Conservation (phyloP, 345 rosid genomes). For the Anastatica hierochuntica region DNA sequence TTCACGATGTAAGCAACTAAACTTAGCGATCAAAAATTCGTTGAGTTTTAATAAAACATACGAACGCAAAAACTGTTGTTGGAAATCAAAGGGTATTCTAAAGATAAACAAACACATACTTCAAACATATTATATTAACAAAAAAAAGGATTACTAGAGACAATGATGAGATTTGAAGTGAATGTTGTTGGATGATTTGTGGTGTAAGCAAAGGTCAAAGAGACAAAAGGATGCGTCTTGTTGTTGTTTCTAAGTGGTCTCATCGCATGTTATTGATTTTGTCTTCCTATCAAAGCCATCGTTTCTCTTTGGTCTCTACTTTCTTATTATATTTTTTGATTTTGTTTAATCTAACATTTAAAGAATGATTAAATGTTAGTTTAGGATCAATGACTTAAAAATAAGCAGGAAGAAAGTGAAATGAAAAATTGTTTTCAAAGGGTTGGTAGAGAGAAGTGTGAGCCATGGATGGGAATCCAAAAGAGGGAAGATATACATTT, state of each 20-base stretch:
- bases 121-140: background rate
- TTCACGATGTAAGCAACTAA: too few relatives aligned
- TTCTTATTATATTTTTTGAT: background rate
- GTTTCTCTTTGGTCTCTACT: slow-evolving; percentile 8
- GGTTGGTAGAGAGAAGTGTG: too few relatives aligned
- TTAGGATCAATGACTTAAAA: slow-evolving; percentile 12
- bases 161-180: slow-evolving; percentile 15
- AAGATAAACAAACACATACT: too few relatives aligned
- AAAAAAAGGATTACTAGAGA: background rate
- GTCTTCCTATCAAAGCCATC: slow-evolving; percentile 57
- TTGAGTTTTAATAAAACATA: too few relatives aligned
- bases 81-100: too few relatives aligned
- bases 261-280: slow-evolving; percentile 31
- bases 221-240: slow-evolving; percentile 9
- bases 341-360: slow-evolving; percentile 4
- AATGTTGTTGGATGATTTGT: slow-evolving; percentile 67
- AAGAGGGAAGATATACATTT: slow-evolving; percentile 18
- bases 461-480: slow-evolving; percentile 27
- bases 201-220: slow-evolving; percentile 73
- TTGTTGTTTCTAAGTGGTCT: slow-evolving; percentile 13
- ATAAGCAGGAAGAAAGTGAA: too few relatives aligned
- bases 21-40: too few relatives aligned
- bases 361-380: slow-evolving; percentile 11
- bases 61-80: too few relatives aligned
- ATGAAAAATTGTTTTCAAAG: slow-evolving; percentile 8